Evolutionary conservation across 176 grass and related monocot species (phyloP).

Genomic region (Oryza punctata): DNA sequence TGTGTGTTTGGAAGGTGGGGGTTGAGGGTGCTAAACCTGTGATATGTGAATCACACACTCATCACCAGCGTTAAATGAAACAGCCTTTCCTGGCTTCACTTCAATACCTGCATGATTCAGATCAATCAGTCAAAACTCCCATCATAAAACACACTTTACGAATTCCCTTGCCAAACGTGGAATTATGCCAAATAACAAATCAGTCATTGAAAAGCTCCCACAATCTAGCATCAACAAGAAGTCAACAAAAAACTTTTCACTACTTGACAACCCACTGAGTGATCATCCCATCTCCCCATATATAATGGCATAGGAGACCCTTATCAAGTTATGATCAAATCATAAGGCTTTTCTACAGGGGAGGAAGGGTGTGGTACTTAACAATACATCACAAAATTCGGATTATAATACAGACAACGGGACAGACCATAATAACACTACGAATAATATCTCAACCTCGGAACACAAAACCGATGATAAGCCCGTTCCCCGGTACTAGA

Average conservation of each 20-base stretch:
- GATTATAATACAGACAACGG: background rate
- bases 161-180: background rate
- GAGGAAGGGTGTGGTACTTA: no score
- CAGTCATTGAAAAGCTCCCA: background rate
- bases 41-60: conserved; percentile 62
- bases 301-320: no score
- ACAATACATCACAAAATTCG: background rate
- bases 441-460: background rate
- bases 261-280: background rate
- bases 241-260: background rate
- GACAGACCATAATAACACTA: background rate
- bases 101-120: conserved; percentile 58
- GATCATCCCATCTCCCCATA: no score
- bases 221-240: background rate
- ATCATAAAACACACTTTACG: background rate
- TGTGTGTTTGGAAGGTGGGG: background rate
- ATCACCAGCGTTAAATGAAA: conserved; percentile 49
- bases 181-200: background rate
- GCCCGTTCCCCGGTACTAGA: background rate
- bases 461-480: background rate
- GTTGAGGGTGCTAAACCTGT: conserved; percentile 52
- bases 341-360: no score
- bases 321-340: no score
- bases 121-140: background rate
- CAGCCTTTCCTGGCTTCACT: conserved; percentile 69